Conservation (phyloP, 345 rosid species). For the Trapa incisa region DNA sequence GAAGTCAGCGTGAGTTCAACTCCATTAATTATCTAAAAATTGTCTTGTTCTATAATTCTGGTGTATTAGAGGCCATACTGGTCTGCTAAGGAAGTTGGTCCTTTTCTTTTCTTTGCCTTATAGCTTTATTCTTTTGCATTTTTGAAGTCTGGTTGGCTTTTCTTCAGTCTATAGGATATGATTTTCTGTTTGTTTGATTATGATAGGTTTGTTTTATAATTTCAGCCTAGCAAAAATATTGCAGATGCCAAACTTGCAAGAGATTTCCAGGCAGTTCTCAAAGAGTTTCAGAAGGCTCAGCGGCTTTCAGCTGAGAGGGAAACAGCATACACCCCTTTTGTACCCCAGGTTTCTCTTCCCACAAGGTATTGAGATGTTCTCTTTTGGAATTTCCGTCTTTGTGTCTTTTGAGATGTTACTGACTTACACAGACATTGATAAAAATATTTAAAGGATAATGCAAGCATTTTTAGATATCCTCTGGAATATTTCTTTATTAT, state of each 20-base stretch:
- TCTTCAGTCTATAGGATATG: neutral
- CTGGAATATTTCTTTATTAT: neutral
- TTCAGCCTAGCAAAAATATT: conserved; percentile 17
- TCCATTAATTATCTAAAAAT: neutral
- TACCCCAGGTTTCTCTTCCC: conserved; percentile 18
- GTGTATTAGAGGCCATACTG: neutral
- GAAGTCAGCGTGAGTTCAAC: conserved; percentile 39
- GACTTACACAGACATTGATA: neutral
- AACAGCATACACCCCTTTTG: conserved; percentile 15
- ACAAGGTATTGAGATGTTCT: neutral
- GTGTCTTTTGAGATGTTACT: neutral
- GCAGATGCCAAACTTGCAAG: conserved; percentile 18
- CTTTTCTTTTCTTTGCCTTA: neutral
- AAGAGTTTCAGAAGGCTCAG: conserved; percentile 20
- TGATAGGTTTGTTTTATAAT: neutral
- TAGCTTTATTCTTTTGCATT: neutral
- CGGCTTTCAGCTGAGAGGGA: conserved; percentile 20
- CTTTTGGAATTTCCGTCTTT: neutral
- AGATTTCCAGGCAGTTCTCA: conserved; percentile 17
- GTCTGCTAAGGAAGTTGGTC: neutral
- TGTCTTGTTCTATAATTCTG: neutral
- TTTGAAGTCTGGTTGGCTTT: neutral
- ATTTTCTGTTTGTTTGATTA: neutral
- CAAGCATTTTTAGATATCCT: neutral
- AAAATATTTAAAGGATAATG: neutral